Percentiles rank a stretch among this genome's conserved stretches.
Conservation (phyloP, 2,329 filamentous ascomycete genomes). For the Metarhizium anisopliae region DNA sequence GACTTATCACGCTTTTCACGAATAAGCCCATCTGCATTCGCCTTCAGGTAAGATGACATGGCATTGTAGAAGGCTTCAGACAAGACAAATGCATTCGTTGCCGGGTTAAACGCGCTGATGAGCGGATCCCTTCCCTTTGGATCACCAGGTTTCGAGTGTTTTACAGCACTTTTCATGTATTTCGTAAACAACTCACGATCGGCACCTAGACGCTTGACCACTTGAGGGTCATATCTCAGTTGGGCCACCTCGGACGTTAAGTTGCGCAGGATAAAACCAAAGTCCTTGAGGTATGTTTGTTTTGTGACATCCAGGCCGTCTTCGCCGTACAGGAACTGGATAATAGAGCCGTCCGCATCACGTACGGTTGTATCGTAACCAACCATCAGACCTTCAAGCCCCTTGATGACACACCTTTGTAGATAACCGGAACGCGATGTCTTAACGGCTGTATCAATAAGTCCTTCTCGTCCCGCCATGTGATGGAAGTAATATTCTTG, state of each 20-base stretch:
- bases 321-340: conserved; percentile 95
- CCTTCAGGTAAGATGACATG: conserved; percentile 68
- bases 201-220: conserved; percentile 35
- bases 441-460: conserved; percentile 98
- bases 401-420: conserved; percentile 95
- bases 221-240: conserved; percentile 54
- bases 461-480: conserved; percentile 96
- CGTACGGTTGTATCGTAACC: conserved; percentile 92
- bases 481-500: conserved; percentile 99
- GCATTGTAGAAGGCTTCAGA: conserved; percentile 76
- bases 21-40: conserved; percentile 58
- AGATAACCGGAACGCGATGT: conserved; percentile 95
- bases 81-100: conserved; percentile 71
- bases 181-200: conserved; percentile 56
- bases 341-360: conserved; percentile 83
- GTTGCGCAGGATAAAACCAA: conserved; percentile 84
- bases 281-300: conserved; percentile 83
- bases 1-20: conserved; percentile 26
- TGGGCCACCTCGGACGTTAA: conserved; percentile 70
- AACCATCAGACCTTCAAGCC: conserved; percentile 89
- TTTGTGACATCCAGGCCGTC: conserved; percentile 93
- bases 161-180: conserved; percentile 74
- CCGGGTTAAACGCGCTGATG: conserved; percentile 63
- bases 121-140: conserved; percentile 64
- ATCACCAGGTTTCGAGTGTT: conserved; percentile 52